A percentile compares a stretch with the other conserved stretches of the same genome.
Evolutionary conservation across 148 eudicot genomes (phyloP).

Genomic region (Rhododendron williamsianum): DNA sequence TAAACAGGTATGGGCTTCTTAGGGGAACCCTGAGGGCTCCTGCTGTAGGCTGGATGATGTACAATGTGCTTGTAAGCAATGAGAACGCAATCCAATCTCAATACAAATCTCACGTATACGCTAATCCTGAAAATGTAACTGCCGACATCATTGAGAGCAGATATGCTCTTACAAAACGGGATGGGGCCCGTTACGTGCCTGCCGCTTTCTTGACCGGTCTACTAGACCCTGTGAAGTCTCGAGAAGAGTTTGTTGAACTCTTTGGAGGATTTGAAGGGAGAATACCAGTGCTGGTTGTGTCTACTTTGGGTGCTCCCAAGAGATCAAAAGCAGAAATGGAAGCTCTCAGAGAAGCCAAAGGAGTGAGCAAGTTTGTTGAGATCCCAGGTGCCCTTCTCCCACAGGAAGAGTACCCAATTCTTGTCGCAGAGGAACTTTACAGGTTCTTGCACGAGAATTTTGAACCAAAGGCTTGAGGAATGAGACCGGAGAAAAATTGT

Average conservation of each 20-base stretch:
- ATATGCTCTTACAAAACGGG: slow-evolving; percentile 66
- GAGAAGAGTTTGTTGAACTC: slow-evolving; percentile 66
- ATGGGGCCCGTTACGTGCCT: slow-evolving; percentile 94
- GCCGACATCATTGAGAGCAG: slow-evolving; percentile 62
- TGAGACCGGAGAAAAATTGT: not conserved
- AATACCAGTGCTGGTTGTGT: slow-evolving; percentile 62
- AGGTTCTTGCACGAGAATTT: slow-evolving; percentile 59
- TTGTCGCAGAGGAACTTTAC: slow-evolving; percentile 68
- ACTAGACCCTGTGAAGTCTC: slow-evolving; percentile 72
- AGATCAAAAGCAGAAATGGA: slow-evolving; percentile 99
- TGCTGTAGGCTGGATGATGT: slow-evolving; percentile 99
- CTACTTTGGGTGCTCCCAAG: slow-evolving; percentile 66
- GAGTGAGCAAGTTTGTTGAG: slow-evolving; percentile 79
- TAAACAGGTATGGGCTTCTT: slow-evolving; percentile 73
- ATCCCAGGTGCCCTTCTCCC: slow-evolving; percentile 94
- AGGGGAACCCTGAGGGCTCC: slow-evolving; percentile 89
- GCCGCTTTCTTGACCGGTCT: slow-evolving; percentile 96
- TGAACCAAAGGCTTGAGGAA: slow-evolving; percentile 16
- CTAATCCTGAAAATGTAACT: slow-evolving; percentile 77
- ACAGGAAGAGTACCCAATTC: slow-evolving; percentile 81
- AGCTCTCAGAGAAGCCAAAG: slow-evolving; percentile 73
- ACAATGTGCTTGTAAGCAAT: slow-evolving; percentile 91
- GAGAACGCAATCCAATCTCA: slow-evolving; percentile 81
- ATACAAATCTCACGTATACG: slow-evolving; percentile 89
- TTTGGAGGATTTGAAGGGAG: slow-evolving; percentile 62